A percentile compares a stretch with the other conserved stretches of the same genome.
These are phyloP conservation scores for Agaricales sp. DNA, from an alignment of 1,284 basidiomycete genomes.

Conservation along the genomic window DNA sequence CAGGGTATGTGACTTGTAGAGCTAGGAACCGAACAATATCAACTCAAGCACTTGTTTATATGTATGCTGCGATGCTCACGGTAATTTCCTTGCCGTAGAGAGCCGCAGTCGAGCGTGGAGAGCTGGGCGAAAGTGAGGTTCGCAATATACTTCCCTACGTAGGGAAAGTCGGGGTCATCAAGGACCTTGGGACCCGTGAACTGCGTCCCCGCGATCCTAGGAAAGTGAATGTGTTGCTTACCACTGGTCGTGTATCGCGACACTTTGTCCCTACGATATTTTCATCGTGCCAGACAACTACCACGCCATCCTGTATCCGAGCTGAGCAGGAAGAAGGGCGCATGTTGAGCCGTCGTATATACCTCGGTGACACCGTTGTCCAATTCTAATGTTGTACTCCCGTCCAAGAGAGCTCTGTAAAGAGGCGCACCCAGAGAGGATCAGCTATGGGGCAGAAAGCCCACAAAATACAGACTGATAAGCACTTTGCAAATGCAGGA, in stretches of 20 bases:
- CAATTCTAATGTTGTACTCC: slow-evolving; percentile 65
- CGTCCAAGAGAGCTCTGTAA: slow-evolving; percentile 58
- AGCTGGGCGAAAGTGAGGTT: slow-evolving; percentile 72
- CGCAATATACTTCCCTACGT: slow-evolving; percentile 65
- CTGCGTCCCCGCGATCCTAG: too few relatives aligned
- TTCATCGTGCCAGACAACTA: slow-evolving; percentile 76
- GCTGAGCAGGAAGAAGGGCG: slow-evolving; percentile 5
- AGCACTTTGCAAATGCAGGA: slow-evolving; percentile 64
- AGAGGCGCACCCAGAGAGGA: too few relatives aligned
- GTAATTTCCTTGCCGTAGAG: slow-evolving; percentile 48
- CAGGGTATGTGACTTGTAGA: slow-evolving; percentile 52
- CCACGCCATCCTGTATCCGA: slow-evolving; percentile 52
- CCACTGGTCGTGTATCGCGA: slow-evolving; percentile 51
- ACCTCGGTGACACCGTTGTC: slow-evolving; percentile 71
- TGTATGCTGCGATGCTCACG: slow-evolving; percentile 37
- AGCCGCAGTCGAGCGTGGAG: slow-evolving; percentile 71
- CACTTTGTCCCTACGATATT: slow-evolving; percentile 53
- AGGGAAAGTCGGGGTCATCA: slow-evolving; percentile 52
- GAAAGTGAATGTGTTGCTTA: slow-evolving; percentile 22
- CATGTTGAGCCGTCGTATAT: slow-evolving; percentile 9
- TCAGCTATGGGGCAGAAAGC: too few relatives aligned
- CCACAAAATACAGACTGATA: slow-evolving; percentile 6
- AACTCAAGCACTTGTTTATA: not conserved
- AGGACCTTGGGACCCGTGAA: slow-evolving; percentile 33
- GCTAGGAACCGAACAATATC: slow-evolving; percentile 24